Conservation (phyloP, 1,139 yeast species). For the Taphrina wiesneri region DNA sequence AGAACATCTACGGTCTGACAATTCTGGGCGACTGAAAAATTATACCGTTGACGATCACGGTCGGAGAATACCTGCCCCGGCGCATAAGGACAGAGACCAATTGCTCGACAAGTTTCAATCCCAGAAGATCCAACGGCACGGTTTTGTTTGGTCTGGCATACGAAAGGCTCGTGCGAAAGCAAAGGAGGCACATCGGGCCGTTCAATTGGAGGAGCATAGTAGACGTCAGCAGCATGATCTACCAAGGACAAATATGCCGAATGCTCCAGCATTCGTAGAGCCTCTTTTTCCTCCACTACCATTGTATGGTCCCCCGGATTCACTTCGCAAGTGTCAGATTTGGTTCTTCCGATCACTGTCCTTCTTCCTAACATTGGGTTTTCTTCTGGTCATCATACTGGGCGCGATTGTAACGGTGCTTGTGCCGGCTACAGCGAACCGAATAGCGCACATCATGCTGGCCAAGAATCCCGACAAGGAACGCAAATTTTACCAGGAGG, state of each 20-base stretch:
- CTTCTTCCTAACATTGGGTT: slow-evolving; percentile 1
- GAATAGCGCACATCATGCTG: background rate
- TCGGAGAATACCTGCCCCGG: slow-evolving; percentile 10
- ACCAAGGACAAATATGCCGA: background rate
- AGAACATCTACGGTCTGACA: background rate
- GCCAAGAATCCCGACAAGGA: slow-evolving; percentile 9
- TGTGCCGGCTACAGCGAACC: background rate
- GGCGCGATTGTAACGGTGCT: slow-evolving; percentile 8
- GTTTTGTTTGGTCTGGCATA: background rate
- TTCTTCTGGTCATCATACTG: slow-evolving; percentile 13
- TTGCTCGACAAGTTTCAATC: background rate
- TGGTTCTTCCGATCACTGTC: slow-evolving; percentile 4
- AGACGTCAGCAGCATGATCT: slow-evolving; percentile 1
- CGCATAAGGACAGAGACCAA: slow-evolving; percentile 9
- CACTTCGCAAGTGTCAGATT: background rate
- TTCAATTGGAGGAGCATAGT: background rate
- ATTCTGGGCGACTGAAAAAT: background rate
- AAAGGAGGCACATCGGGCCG: background rate
- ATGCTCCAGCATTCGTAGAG: slow-evolving; percentile 9
- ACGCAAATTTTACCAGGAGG: slow-evolving; percentile 36
- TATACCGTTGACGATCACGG: slow-evolving; percentile 16
- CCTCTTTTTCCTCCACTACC: slow-evolving; percentile 25
- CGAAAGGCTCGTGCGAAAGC: background rate
- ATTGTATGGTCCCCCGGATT: slow-evolving; percentile 20
- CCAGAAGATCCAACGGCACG: background rate